These are phyloP conservation scores for Gymnopilus dilepis DNA, from an alignment of 768 basidiomycete species.

Conservation along the genomic window DNA sequence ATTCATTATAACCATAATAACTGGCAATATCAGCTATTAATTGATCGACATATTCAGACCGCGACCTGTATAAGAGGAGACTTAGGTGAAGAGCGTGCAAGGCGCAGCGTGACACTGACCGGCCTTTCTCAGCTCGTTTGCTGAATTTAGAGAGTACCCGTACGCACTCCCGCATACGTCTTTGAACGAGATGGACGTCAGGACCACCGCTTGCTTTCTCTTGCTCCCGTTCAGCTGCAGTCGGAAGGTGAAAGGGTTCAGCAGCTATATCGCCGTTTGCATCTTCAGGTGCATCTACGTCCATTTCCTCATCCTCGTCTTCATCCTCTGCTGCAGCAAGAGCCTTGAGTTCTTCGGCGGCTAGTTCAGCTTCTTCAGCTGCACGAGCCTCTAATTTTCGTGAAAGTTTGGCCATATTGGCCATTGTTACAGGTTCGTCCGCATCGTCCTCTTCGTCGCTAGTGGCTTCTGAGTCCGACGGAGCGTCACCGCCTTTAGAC, in stretches of 20 bases:
- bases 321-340: conserved; percentile 53
- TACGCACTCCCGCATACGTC: conserved; percentile 79
- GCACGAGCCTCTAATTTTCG: conserved; percentile 75
- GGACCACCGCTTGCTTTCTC: conserved; percentile 73
- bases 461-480: conserved; percentile 49
- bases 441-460: conserved; percentile 52
- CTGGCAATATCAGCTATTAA: conserved; percentile 87
- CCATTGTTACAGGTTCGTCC: conserved; percentile 66
- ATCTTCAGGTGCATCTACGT: conserved; percentile 48
- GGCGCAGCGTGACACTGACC: conserved; percentile 48
- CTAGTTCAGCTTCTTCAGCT: conserved; percentile 70
- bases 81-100: conserved; percentile 9
- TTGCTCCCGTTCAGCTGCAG: conserved; percentile 70
- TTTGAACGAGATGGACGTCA: conserved; percentile 77
- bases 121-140: conserved; percentile 64
- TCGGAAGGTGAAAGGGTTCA: conserved; percentile 67
- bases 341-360: conserved; percentile 65
- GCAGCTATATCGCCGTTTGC: conserved; percentile 50
- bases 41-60: conserved; percentile 90
- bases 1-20: conserved; percentile 98
- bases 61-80: conserved; percentile 59
- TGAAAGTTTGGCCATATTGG: conserved; percentile 84
- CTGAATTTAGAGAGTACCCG: conserved; percentile 76
- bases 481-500: conserved; percentile 53
- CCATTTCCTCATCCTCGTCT: conserved; percentile 51